A percentile compares a stretch with the other conserved stretches of the same genome.
These are phyloP conservation scores for Cytospora piceicola DNA, from an alignment of 2,329 filamentous ascomycete genomes.

Conservation along the genomic window DNA sequence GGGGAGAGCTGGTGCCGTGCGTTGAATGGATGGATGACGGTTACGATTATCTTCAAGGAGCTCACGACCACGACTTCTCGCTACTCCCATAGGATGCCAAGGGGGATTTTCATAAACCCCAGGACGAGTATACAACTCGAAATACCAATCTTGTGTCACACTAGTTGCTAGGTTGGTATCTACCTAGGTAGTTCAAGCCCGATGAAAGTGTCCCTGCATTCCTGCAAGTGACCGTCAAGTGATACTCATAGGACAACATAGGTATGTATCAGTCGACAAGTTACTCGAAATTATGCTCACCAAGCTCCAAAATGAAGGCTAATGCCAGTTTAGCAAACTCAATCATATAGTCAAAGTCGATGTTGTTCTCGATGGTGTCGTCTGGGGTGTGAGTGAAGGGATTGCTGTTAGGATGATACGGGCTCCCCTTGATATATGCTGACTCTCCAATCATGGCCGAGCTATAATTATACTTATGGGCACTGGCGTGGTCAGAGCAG, in stretches of 20 bases:
- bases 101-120: too few relatives aligned
- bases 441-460: slow-evolving; percentile 22
- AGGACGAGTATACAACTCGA: too few relatives aligned
- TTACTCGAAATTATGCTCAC: not conserved
- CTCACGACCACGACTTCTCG: slow-evolving; percentile 42
- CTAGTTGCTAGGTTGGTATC: too few relatives aligned
- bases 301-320: slow-evolving; percentile 18
- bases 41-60: slow-evolving; percentile 43
- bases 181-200: too few relatives aligned
- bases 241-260: not conserved
- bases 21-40: slow-evolving; percentile 44
- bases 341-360: slow-evolving; percentile 24
- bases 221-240: too few relatives aligned
- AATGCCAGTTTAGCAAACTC: slow-evolving; percentile 19
- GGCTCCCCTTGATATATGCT: slow-evolving; percentile 1
- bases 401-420: not conserved
- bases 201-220: too few relatives aligned
- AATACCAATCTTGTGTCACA: too few relatives aligned
- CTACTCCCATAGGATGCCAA: slow-evolving; percentile 32
- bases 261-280: not conserved
- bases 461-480: slow-evolving; percentile 8
- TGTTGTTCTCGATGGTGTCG: slow-evolving; percentile 15
- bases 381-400: slow-evolving; percentile 17
- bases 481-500: slow-evolving; percentile 23
- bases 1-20: slow-evolving; percentile 40